Evolutionary conservation across 164 flowering plant species (phyloP).

Genomic region (Vitis vinifera): DNA sequence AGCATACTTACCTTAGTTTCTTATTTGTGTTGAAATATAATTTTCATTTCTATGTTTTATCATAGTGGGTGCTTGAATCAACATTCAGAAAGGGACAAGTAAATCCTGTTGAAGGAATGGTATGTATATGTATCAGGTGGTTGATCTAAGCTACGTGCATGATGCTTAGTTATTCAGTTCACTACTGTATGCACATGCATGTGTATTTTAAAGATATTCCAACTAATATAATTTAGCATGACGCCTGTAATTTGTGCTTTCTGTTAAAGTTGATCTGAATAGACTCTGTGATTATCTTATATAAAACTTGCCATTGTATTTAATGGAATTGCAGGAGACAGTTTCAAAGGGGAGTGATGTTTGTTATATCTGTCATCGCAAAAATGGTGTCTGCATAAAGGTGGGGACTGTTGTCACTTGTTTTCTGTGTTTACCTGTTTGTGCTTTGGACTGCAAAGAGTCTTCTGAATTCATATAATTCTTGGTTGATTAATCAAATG

Average conservation of each 20-base stretch:
- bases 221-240: background rate
- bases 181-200: background rate
- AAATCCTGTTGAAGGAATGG: conserved; percentile 82
- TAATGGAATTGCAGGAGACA: conserved; percentile 50
- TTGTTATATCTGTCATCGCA: conserved; percentile 67
- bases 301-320: background rate
- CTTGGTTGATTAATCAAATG: background rate
- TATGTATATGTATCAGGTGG: conserved; percentile 33
- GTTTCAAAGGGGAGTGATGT: conserved; percentile 47
- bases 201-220: background rate
- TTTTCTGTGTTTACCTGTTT: background rate
- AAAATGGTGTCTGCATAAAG: conserved; percentile 81
- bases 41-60: conserved; percentile 11
- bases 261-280: background rate
- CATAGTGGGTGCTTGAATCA: conserved; percentile 86
- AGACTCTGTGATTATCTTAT: background rate
- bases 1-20: background rate
- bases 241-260: background rate
- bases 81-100: conserved; percentile 86
- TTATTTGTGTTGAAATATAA: background rate
- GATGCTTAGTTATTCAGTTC: background rate
- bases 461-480: background rate
- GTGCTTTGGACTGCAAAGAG: too few species aligned
- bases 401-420: conserved; percentile 30
- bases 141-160: background rate